A percentile compares a stretch with the other conserved stretches of the same genome.
phyloP scores from a whole-genome alignment of 768 basidiomycete species.

The Rhodotorula toruloides region DNA sequence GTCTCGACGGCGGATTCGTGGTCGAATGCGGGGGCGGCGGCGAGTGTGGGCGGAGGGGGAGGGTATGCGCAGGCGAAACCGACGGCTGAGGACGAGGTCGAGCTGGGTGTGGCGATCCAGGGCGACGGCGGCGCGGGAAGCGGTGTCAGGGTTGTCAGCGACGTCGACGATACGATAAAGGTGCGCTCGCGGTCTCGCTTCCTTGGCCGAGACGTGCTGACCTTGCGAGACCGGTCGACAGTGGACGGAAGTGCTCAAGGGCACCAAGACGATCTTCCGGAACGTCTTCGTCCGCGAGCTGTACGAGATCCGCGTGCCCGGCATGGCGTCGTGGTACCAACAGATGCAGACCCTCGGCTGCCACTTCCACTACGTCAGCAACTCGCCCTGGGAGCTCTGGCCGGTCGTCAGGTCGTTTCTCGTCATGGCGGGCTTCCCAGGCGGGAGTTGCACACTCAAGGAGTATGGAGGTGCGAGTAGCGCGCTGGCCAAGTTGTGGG shows the following conservation, averaged over 20 bases:
- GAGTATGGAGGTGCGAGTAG: conserved; percentile 75
- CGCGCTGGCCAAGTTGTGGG: conserved; percentile 74
- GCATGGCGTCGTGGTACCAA: conserved; percentile 46
- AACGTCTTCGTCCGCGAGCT: conserved; percentile 88
- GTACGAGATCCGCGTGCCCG: conserved; percentile 59
- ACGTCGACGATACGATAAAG: conserved; percentile 40
- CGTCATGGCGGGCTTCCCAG: conserved; percentile 61
- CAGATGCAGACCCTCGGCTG: conserved; percentile 53
- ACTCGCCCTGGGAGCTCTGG: conserved; percentile 71
- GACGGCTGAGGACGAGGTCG: conserved; percentile 21
- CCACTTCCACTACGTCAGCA: conserved; percentile 85
- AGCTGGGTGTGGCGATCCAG: conserved; percentile 19
- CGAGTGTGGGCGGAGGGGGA: not conserved
- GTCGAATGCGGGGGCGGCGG: conserved; percentile 2
- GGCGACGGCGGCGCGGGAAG: conserved; percentile 19
- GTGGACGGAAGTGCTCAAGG: conserved; percentile 64
- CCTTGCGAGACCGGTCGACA: not conserved
- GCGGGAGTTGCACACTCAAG: conserved; percentile 53
- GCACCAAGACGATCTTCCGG: conserved; percentile 74
- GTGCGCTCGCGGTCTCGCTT: not conserved
- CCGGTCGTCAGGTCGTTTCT: conserved; percentile 75
- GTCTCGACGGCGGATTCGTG: not conserved
- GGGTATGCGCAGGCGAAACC: not conserved
- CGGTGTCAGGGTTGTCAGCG: conserved; percentile 25
- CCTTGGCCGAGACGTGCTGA: not conserved